Percentiles rank a stretch among this genome's conserved stretches.
Conservation (phyloP, 257 asterid genomes). For the Lavandula angustifolia region DNA sequence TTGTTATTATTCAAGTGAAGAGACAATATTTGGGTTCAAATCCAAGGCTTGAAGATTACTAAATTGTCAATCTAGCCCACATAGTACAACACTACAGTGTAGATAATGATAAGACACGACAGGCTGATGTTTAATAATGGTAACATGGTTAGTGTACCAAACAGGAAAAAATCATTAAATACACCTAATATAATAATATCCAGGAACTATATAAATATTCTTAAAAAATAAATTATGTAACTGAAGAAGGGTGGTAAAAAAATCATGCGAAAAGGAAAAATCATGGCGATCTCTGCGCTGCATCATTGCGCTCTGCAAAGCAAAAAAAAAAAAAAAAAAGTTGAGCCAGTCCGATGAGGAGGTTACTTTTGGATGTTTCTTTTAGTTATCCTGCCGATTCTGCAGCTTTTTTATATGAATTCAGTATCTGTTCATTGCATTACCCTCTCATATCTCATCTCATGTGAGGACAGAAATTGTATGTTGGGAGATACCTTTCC, state of each 20-base stretch:
- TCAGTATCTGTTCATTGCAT: constrained; percentile 7
- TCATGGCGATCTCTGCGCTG: constrained; percentile 1
- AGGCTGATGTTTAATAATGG: constrained; percentile 29
- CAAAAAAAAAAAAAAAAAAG: no score
- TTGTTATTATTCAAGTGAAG: not conserved
- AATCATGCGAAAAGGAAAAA: constrained; percentile 40
- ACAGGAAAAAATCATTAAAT: constrained; percentile 30
- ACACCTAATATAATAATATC: constrained; percentile 3
- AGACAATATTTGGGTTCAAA: constrained; percentile 7
- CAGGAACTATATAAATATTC: not conserved
- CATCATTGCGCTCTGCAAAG: constrained; percentile 21
- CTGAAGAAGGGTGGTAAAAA: not conserved
- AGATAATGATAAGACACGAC: constrained; percentile 6
- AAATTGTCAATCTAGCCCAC: constrained; percentile 8
- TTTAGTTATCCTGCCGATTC: constrained; percentile 12
- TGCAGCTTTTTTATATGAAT: not conserved
- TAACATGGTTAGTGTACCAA: constrained; percentile 29
- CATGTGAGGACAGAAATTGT: not conserved
- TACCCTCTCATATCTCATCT: not conserved
- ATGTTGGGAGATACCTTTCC: constrained; percentile 10
- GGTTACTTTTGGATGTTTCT: constrained; percentile 36
- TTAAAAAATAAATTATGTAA: not conserved
- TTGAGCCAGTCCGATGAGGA: constrained; percentile 30
- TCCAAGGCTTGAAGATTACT: constrained; percentile 17
- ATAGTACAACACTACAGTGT: not conserved